Conservation (phyloP, 2,329 filamentous ascomycete species). For the Talaromyces marneffei region DNA sequence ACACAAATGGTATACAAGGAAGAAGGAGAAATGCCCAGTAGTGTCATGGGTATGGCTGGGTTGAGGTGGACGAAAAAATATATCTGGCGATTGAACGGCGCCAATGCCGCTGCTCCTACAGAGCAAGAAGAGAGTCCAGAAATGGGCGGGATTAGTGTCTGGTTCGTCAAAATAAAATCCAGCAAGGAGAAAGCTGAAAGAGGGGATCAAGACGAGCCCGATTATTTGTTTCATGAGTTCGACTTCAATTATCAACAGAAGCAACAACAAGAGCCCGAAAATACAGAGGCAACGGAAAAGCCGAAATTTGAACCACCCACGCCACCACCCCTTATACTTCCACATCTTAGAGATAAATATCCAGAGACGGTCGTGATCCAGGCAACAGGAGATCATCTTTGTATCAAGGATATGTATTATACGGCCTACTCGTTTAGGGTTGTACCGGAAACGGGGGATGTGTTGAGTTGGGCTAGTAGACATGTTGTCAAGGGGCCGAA, state of each 20-base stretch:
- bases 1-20: constrained; percentile 37
- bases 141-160: constrained; percentile 34
- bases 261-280: background rate
- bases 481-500: constrained; percentile 43
- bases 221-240: constrained; percentile 43
- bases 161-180: constrained; percentile 39
- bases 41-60: constrained; percentile 21
- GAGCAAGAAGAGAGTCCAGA: background rate
- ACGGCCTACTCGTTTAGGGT: constrained; percentile 41
- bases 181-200: background rate
- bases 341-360: background rate
- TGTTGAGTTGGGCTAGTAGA: constrained; percentile 39
- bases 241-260: constrained; percentile 22
- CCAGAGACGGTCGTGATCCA: constrained; percentile 26
- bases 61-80: constrained; percentile 40
- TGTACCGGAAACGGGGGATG: constrained; percentile 24
- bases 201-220: constrained; percentile 26
- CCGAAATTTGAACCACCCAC: constrained; percentile 19
- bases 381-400: constrained; percentile 40
- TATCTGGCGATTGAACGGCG: constrained; percentile 34
- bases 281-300: background rate
- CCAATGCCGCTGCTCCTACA: background rate
- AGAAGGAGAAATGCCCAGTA: constrained; percentile 36
- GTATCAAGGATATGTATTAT: constrained; percentile 43
- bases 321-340: background rate